A percentile compares a stretch with the other conserved stretches of the same genome.
Evolutionary conservation across 352 stramenopile genomes (phyloP).

Genomic region (Pythium myriotylum): DNA sequence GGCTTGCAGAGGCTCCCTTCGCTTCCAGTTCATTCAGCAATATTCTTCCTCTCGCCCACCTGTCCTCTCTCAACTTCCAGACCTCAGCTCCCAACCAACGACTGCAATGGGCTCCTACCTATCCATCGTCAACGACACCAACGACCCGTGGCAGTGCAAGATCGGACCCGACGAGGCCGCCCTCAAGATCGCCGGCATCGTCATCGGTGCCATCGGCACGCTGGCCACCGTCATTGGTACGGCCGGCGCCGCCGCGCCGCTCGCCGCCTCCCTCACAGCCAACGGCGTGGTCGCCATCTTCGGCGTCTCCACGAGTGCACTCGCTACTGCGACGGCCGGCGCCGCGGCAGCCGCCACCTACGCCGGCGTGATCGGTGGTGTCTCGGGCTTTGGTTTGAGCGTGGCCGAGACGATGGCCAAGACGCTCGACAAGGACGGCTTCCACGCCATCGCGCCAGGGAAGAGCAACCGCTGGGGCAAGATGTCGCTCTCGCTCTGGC

Average conservation of each 20-base stretch:
- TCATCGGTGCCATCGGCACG: slow-evolving; percentile 17
- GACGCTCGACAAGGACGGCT: slow-evolving; percentile 37
- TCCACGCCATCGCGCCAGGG: slow-evolving; percentile 35
- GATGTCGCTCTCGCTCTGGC: slow-evolving; percentile 51
- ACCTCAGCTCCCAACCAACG: background rate
- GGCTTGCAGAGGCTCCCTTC: too few relatives aligned
- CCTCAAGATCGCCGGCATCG: slow-evolving; percentile 22
- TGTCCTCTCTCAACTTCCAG: background rate
- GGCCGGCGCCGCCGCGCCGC: slow-evolving; percentile 11
- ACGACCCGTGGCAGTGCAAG: slow-evolving; percentile 23
- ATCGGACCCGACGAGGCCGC: slow-evolving; percentile 25
- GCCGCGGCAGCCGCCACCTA: slow-evolving; percentile 13
- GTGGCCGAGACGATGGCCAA: slow-evolving; percentile 41
- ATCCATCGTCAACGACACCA: slow-evolving; percentile 35
- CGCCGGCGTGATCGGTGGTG: slow-evolving; percentile 29
- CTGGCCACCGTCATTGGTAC: slow-evolving; percentile 18
- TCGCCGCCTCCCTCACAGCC: slow-evolving; percentile 1
- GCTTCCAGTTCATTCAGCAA: background rate
- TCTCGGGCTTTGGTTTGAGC: slow-evolving; percentile 38
- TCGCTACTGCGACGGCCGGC: slow-evolving; percentile 16
- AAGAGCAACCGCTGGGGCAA: slow-evolving; percentile 40
- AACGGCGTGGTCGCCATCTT: slow-evolving; percentile 22
- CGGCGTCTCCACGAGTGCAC: slow-evolving; percentile 19
- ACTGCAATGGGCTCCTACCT: slow-evolving; percentile 35
- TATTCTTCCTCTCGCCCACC: background rate